Evolutionary conservation across 768 basidiomycete genomes (phyloP).

Genomic region (Suillus clintonianus): DNA sequence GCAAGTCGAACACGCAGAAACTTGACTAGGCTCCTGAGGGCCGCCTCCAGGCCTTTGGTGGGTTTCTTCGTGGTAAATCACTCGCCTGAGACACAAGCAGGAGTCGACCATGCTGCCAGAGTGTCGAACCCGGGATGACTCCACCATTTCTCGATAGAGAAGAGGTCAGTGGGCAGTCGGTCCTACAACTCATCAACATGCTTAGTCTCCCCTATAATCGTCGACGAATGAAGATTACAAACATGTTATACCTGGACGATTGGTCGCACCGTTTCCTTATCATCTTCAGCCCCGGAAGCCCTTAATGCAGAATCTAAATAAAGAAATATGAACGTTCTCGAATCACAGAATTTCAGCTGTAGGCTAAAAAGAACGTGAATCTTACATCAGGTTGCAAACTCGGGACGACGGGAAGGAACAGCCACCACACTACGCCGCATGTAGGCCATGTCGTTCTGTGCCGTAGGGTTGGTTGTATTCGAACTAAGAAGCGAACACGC

Average conservation of each 20-base stretch:
- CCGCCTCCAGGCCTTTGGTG: background rate
- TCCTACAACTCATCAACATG: background rate
- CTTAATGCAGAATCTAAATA: background rate
- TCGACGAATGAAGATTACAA: background rate
- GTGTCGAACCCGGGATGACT: background rate
- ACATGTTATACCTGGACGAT: background rate
- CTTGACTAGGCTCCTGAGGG: background rate
- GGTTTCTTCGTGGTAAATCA: background rate
- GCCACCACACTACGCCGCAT: background rate
- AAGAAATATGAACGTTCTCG: background rate
- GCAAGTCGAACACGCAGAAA: background rate
- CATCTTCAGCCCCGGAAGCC: background rate
- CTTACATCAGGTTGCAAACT: background rate
- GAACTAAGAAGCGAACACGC: too few relatives aligned
- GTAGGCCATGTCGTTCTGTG: background rate
- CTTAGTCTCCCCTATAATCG: background rate
- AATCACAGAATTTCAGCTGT: background rate
- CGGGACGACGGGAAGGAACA: background rate
- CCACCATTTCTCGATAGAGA: background rate
- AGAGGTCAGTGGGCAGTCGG: background rate
- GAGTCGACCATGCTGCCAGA: background rate
- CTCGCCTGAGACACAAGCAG: background rate
- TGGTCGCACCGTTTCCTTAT: background rate
- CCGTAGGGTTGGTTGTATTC: too few relatives aligned
- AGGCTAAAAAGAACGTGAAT: background rate